A percentile compares a stretch with the other conserved stretches of the same genome.
These are phyloP conservation scores for Lipomyces yamadae DNA, from an alignment of 805 yeast species.

Conservation along the genomic window DNA sequence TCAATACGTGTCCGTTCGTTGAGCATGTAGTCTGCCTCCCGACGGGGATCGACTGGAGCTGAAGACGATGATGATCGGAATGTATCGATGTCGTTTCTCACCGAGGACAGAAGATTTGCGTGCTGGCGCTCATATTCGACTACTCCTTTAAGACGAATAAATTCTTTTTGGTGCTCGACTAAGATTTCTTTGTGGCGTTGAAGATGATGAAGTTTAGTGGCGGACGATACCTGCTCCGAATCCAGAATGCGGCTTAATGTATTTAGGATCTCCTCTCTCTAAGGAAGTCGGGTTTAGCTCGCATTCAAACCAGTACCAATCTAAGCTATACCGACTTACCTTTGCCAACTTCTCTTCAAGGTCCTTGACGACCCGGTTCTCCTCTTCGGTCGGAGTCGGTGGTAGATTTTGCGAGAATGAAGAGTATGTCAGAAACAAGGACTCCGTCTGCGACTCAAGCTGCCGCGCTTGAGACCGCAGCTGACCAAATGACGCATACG, in stretches of 20 bases:
- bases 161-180: conserved; percentile 69
- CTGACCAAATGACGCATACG: conserved; percentile 59
- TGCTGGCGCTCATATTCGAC: conserved; percentile 78
- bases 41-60: conserved; percentile 36
- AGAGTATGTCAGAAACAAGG: conserved; percentile 58
- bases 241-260: conserved; percentile 61
- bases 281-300: background rate
- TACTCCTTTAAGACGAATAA: conserved; percentile 59
- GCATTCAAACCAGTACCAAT: background rate
- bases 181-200: conserved; percentile 79
- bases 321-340: conserved; percentile 42
- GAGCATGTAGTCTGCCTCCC: conserved; percentile 73
- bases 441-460: conserved; percentile 70
- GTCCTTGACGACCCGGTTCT: conserved; percentile 51
- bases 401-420: conserved; percentile 59
- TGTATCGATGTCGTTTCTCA: conserved; percentile 77
- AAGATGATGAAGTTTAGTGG: conserved; percentile 79
- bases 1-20: conserved; percentile 78
- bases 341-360: conserved; percentile 59
- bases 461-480: conserved; percentile 69
- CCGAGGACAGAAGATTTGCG: conserved; percentile 71
- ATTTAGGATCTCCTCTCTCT: conserved; percentile 60
- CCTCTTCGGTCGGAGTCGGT: conserved; percentile 56
- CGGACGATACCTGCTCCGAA: conserved; percentile 60
- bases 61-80: conserved; percentile 53